Conservation (phyloP, 495 filamentous ascomycete genomes). For the Penicillium subrubescens region DNA sequence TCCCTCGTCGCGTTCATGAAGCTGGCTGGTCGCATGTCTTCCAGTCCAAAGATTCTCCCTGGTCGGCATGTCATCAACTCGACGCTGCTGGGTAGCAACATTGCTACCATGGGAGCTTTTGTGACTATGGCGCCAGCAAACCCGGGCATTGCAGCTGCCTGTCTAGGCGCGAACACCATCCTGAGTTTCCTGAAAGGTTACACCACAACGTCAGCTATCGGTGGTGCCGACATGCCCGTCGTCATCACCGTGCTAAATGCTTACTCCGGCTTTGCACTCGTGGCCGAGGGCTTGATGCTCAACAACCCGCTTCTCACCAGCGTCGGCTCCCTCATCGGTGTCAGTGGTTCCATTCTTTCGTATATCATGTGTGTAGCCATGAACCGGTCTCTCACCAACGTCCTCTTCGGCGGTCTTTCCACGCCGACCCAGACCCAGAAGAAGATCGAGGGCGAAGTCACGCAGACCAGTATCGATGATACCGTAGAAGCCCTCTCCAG, state of each 20-base stretch:
- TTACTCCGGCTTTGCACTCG: conserved; percentile 80
- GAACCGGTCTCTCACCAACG: conserved; percentile 79
- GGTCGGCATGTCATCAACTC: conserved; percentile 72
- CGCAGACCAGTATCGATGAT: conserved; percentile 72
- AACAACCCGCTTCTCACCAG: conserved; percentile 77
- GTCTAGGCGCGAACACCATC: conserved; percentile 68
- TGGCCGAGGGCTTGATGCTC: conserved; percentile 86
- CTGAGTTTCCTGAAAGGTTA: conserved; percentile 81
- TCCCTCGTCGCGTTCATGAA: conserved; percentile 82
- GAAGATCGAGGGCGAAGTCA: conserved; percentile 74
- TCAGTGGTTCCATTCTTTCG: conserved; percentile 78
- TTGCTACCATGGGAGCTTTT: conserved; percentile 78
- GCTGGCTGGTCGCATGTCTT: conserved; percentile 75
- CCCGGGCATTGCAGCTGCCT: conserved; percentile 71
- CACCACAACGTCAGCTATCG: conserved; percentile 80
- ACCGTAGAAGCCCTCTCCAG: conserved; percentile 68
- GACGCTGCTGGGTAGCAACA: conserved; percentile 67
- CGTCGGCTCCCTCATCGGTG: conserved; percentile 78
- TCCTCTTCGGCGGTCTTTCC: conserved; percentile 77
- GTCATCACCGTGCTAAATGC: conserved; percentile 86
- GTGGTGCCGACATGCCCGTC: conserved; percentile 85
- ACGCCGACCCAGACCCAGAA: conserved; percentile 59
- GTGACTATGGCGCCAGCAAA: conserved; percentile 73
- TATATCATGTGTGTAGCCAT: conserved; percentile 84
- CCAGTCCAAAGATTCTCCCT: conserved; percentile 65